Percentiles rank a stretch among this genome's conserved stretches.
phyloP scores from a whole-genome alignment of 2,329 filamentous ascomycete species.

The Myotisia sp. region DNA sequence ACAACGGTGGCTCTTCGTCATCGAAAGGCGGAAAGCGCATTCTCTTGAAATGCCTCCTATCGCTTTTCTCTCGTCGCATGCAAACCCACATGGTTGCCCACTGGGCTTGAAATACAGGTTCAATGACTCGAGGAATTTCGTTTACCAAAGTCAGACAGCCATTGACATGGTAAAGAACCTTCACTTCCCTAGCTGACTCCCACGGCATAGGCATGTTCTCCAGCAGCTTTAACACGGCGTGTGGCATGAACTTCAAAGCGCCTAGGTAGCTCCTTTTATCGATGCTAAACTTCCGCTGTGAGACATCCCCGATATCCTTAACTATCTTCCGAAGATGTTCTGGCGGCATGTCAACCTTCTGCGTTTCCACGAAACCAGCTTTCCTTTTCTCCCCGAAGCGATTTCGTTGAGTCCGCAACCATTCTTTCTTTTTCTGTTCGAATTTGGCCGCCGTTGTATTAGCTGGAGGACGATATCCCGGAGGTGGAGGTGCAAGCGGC shows the following conservation, averaged over 20 bases:
- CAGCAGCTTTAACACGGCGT: conserved; percentile 87
- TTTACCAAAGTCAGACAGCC: conserved; percentile 94
- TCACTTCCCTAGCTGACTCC: conserved; percentile 92
- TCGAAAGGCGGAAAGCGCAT: conserved; percentile 99
- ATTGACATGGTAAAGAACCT: conserved; percentile 96
- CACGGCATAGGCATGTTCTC: conserved; percentile 99
- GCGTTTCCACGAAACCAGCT: conserved; percentile 89
- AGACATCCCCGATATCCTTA: conserved; percentile 95
- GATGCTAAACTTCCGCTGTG: conserved; percentile 97
- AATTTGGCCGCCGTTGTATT: conserved; percentile 87
- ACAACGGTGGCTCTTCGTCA: conserved; percentile 92
- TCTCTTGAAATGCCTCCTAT: conserved; percentile 88
- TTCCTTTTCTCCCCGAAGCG: conserved; percentile 95
- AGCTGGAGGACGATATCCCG: conserved; percentile 64
- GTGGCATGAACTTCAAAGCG: conserved; percentile 97
- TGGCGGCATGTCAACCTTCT: conserved; percentile 96
- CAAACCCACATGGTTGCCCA: conserved; percentile 99
- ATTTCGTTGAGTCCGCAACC: conserved; percentile 79
- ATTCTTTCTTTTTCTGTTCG: conserved; percentile 97
- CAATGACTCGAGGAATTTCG: conserved; percentile 89
- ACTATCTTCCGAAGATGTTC: conserved; percentile 98
- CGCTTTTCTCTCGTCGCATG: conserved; percentile 96
- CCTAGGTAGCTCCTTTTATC: conserved; percentile 97
- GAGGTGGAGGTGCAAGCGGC: conserved; percentile 58
- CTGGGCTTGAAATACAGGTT: conserved; percentile 93